Evolutionary conservation across 768 basidiomycete species (phyloP), one percentile per base, ranked within the genome.

Genomic region (Mycena albidolilacea): DNA sequence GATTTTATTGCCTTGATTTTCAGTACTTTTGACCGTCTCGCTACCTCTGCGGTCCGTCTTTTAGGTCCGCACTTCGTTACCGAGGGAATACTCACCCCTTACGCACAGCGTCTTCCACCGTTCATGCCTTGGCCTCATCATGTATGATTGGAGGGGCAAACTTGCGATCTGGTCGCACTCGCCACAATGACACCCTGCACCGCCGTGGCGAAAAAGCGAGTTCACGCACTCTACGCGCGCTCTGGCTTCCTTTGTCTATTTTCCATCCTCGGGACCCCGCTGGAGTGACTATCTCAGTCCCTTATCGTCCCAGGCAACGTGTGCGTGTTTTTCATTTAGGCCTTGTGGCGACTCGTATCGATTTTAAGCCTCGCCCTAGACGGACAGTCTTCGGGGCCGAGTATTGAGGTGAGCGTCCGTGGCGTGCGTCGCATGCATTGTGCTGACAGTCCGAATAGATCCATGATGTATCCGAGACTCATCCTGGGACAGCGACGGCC

Each of bases 271-370:
- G 39, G 48, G 30, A 1, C 14, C 2, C 61, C 12, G 57, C 38
- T n/a, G 21, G 19, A 30, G 48, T 23, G 55, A 15, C 48, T n/a
- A 14, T 44, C 41, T 35, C 21, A 9, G 7, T n/a, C 14, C 39
- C 50, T 39, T 23, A 9, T 62, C 64, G 37, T 23, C 30, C 38
- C 68, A 30, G 44, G 50, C 70, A n/a, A 61, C 3, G 46, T 52
- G 74, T 69, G 74, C 74, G 74, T 75, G 74, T 75, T 75, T 72
- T 72, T 75, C 70, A 75, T 75, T 62, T 75, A 5, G 9, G 59
- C 59, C 23, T 46, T 58, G 63, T 58, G 68, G 64, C 52, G 57
- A 58, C 43, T 50, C 14, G 46, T 14, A 14, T 43, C 59, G 38
- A 43, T 55, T 12, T 55, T 39, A 37, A 48, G 62, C 14, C 37